These are phyloP conservation scores for Lepiota subincarnata DNA, from an alignment of 768 basidiomycete genomes.

Conservation along the genomic window DNA sequence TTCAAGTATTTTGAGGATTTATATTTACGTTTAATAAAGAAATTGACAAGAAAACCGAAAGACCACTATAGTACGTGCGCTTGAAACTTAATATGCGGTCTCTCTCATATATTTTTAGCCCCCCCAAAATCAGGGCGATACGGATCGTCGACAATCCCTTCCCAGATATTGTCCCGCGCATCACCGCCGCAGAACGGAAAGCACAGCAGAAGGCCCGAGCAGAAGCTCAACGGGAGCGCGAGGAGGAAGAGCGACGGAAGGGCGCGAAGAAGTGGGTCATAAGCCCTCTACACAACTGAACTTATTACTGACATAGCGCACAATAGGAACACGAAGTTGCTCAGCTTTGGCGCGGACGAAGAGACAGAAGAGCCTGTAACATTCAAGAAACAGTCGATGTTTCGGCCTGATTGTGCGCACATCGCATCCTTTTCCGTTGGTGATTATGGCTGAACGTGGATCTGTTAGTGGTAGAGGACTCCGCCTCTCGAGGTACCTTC, in stretches of 20 bases:
- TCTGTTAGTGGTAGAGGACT: constrained; percentile 33
- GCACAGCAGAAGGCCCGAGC: constrained; percentile 81
- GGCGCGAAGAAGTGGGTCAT: constrained; percentile 84
- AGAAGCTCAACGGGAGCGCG: constrained; percentile 70
- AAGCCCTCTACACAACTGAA: background rate
- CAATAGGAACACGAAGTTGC: constrained; percentile 76
- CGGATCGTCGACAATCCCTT: constrained; percentile 92
- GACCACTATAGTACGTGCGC: constrained; percentile 68
- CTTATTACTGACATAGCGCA: background rate
- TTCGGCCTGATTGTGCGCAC: constrained; percentile 75
- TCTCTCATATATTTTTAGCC: constrained; percentile 40
- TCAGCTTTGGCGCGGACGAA: constrained; percentile 83
- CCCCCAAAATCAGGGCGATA: constrained; percentile 85
- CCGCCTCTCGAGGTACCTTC: constrained; percentile 24
- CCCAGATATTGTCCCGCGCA: constrained; percentile 91
- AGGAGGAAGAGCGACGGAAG: constrained; percentile 64
- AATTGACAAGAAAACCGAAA: constrained; percentile 62
- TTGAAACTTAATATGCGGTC: background rate
- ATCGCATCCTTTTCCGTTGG: background rate
- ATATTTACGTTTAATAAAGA: constrained; percentile 36
- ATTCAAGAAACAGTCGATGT: constrained; percentile 79
- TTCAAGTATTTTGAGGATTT: background rate
- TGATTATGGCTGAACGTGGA: constrained; percentile 3
- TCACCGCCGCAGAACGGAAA: constrained; percentile 89
- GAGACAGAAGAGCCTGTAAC: constrained; percentile 49